Evolutionary conservation across 306 rosid species (phyloP), one percentile per base, ranked within the genome.

Genomic region (Amphicarpaea edgeworthii): DNA sequence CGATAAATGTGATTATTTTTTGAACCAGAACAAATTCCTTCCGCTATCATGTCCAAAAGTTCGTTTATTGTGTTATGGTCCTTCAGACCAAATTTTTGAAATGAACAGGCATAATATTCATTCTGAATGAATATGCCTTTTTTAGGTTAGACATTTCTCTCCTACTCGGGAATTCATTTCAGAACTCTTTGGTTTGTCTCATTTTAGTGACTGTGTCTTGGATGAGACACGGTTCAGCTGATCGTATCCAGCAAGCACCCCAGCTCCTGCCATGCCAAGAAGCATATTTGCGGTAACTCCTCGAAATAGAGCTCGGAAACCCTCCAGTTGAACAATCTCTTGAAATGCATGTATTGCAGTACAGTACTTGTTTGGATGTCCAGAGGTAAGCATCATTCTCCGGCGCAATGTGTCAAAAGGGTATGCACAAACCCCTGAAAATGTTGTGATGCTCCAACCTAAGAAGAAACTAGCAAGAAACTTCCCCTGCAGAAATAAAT

Each of bases 351-450:
- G 99, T 63, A 86, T 24, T 38, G 85, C 71, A 54, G 82, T 92
- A 16, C 68, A 72, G 77, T 95, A 92, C 85, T 95, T 95, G 17
- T 57, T 37, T 8, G 90, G 79, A 69, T 89, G 96, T 81, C 99
- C 99, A 17, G 97, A 92, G 40, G 97, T 95, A 51, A 95, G 83
- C 97, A 92, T 95, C 99, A 95, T 92, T 77, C 99, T 90, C 49
- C 99, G 83, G 10, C 97, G 87, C 67, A 90, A 32, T 12, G 99
- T 90, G 86, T 95, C 99, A 15, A 95, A 95, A 28, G 97, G 99
- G 77, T 95, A 92, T 49, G 97, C 97, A 76, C 97, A 95, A 62
- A 95, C 80, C 75, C 97, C 99, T 2, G 97, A 85, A 64, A 77
- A 77, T 0, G 93, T 83, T 42, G 97, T 95, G 72, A 95, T 77